Evolutionary conservation across 306 rosid species (phyloP).

Genomic region (Prunus kanzakura): DNA sequence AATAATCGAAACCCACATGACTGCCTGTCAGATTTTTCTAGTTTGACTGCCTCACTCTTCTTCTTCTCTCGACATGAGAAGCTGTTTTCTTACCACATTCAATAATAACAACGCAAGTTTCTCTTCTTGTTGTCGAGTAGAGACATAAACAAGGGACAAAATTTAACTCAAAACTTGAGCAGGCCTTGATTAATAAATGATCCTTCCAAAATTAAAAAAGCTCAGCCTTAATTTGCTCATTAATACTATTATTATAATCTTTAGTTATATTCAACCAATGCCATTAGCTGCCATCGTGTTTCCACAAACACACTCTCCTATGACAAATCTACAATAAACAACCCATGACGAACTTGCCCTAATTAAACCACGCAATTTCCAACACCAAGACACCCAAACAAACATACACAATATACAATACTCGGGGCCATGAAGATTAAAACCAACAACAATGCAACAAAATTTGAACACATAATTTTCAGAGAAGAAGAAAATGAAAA

Average conservation of each 20-base stretch:
- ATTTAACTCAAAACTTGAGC: neutral
- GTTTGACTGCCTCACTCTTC: neutral
- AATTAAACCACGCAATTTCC: neutral
- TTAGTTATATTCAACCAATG: neutral
- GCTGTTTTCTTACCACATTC: neutral
- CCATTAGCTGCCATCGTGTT: neutral
- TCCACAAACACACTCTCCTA: conserved; percentile 15
- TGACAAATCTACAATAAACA: conserved; percentile 23
- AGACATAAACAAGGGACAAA: conserved; percentile 26
- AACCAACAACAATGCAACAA: neutral
- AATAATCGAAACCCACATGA: neutral
- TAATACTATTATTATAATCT: neutral
- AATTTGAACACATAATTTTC: neutral
- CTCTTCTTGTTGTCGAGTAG: neutral
- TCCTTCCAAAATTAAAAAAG: neutral
- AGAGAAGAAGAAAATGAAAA: neutral
- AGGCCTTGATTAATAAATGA: neutral
- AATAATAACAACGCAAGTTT: neutral
- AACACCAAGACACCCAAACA: neutral
- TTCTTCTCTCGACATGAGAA: neutral
- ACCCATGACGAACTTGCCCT: neutral
- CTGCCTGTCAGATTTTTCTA: too few relatives aligned
- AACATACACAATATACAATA: neutral
- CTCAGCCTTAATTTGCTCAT: conserved; percentile 11
- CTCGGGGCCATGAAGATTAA: neutral